These are phyloP conservation scores for Eucalyptus shirleyi DNA, from an alignment of 345 rosid species.

Conservation along the genomic window DNA sequence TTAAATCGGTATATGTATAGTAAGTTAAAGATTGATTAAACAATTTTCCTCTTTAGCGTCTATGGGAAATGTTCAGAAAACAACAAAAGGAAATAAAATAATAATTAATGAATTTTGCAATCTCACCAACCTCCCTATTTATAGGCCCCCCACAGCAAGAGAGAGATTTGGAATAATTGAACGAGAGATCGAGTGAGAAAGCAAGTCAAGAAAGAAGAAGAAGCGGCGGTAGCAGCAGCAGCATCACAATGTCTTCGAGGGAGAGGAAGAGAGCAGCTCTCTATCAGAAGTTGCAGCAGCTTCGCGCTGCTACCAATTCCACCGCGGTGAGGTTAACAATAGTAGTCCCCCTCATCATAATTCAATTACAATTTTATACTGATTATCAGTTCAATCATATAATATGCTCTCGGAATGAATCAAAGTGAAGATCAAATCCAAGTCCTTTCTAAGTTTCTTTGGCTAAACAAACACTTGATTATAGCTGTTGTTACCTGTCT, in stretches of 20 bases:
- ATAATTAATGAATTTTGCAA: background rate
- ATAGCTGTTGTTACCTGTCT: background rate
- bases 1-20: background rate
- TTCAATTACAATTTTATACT: background rate
- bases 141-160: background rate
- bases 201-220: background rate
- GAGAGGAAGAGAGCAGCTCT: constrained; percentile 31
- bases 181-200: background rate
- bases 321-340: constrained; percentile 1
- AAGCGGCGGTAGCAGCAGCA: background rate
- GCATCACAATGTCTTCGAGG: constrained; percentile 12
- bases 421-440: background rate
- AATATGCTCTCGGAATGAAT: background rate
- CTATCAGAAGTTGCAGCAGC: constrained; percentile 16
- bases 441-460: background rate
- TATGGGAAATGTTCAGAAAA: background rate
- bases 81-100: background rate
- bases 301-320: constrained; percentile 21
- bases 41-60: background rate
- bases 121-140: background rate
- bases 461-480: background rate
- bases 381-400: background rate
- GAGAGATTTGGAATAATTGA: background rate
- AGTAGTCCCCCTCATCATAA: background rate
- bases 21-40: background rate